Percentiles rank a stretch among this genome's conserved stretches.
These are phyloP conservation scores for Elaeis oleifera DNA, from an alignment of 202 grass and related monocot species.

Conservation along the genomic window DNA sequence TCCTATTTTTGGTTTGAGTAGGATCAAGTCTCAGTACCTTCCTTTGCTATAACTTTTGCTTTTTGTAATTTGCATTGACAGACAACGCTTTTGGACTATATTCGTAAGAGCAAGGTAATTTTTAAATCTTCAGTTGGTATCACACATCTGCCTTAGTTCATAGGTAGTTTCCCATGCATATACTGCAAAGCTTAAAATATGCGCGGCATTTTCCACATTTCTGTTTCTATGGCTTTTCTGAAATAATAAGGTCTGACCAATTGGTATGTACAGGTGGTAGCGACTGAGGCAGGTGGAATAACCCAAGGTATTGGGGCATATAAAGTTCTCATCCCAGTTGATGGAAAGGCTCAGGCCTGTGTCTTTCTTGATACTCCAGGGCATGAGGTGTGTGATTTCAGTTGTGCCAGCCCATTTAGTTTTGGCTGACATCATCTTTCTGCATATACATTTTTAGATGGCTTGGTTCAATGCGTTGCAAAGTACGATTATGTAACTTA, in stretches of 20 bases:
- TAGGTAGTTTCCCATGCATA: constrained; percentile 6
- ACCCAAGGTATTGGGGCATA: constrained; percentile 5
- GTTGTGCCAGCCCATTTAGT: no score
- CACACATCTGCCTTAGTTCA: constrained; percentile 13
- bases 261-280: constrained; percentile 68
- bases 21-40: not conserved
- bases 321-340: constrained; percentile 51
- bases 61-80: not conserved
- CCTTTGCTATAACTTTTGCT: not conserved
- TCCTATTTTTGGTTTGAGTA: no score
- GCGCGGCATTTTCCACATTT: not conserved
- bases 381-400: constrained; percentile 36
- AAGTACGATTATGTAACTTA: no score
- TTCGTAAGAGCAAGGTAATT: constrained; percentile 1
- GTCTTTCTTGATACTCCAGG: constrained; percentile 4
- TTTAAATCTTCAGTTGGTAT: constrained; percentile 14
- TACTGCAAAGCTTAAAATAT: no score
- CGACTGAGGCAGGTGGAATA: constrained; percentile 47
- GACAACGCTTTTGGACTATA: constrained; percentile 1
- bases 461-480: no score
- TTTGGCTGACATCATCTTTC: not conserved
- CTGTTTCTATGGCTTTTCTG: constrained; percentile 14
- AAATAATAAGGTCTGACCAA: constrained; percentile 26
- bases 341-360: not conserved
- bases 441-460: not conserved